Evolutionary conservation across 352 stramenopile species (phyloP), one percentile per base, ranked within the genome.

Genomic region (Pythium phragmitis): DNA sequence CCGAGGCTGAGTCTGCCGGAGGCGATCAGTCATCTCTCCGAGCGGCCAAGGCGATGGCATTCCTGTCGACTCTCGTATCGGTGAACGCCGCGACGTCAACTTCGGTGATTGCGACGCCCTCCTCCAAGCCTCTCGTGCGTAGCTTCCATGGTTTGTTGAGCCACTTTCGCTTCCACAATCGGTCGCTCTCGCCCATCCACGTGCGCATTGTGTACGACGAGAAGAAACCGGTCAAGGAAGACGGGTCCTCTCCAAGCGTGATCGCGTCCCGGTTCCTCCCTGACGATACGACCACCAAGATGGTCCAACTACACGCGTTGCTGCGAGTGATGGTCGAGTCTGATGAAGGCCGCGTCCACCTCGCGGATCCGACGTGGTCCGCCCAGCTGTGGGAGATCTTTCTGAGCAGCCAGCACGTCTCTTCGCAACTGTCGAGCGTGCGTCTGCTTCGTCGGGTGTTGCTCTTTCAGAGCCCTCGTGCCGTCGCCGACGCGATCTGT

Each of bases 111-210:
- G 45, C 34, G 7, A 12, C 43, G 23, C 39, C 45, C 49, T 23
- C 52, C n/a, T 4, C 39, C 1, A 19, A 61, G 13, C 37, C 41
- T 21, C n/a, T 26, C 51, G 33, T 63, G 72, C 83, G 23, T 43
- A 65, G 39, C 13, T 92, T 98, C 54, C 75, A 97, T 34, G 93
- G 93, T 0, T 81, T 83, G 54, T 60, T 98, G 36, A 79, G 81
- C 28, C 85, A 96, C 39, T 89, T 97, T 26, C 87, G 90, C 4
- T 96, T 94, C 39, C 94, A 97, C 57, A 94, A 91, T 49, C 84
- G 92, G 1, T 85, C 91, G 14, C 56, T 98, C 17, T 96, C 88
- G 13, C 87, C 92, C 5, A 98, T 98, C 58, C 92, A 98, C 62
- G 88, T 97, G 13, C 85, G 87, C 1, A 92, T 98, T 39, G 80